Percentiles rank a stretch among this genome's conserved stretches.
These are phyloP conservation scores for Microsporum ferrugineum DNA, from an alignment of 2,329 filamentous ascomycete genomes.

Conservation along the genomic window DNA sequence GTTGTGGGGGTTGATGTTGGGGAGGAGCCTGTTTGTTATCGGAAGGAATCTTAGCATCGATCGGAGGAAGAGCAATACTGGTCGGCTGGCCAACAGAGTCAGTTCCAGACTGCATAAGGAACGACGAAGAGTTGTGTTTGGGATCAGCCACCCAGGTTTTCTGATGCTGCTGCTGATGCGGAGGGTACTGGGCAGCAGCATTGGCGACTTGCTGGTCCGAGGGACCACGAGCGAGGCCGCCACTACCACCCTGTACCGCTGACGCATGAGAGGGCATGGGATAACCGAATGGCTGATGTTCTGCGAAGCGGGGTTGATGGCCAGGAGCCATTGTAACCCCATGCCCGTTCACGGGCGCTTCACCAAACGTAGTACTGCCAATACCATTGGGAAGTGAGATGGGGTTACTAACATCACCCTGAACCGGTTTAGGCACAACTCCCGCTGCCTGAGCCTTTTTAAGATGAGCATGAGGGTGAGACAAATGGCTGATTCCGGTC, in stretches of 20 bases:
- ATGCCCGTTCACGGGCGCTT: constrained; percentile 29
- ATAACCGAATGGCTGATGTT: constrained; percentile 35
- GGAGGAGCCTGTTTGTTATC: constrained; percentile 25
- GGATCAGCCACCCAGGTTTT: constrained; percentile 34
- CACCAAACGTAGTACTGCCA: constrained; percentile 33
- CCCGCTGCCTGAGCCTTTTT: constrained; percentile 53
- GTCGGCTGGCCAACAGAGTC: constrained; percentile 31
- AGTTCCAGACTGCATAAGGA: constrained; percentile 30
- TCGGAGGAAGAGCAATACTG: constrained; percentile 33
- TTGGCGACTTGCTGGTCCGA: constrained; percentile 14
- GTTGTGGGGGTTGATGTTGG: constrained; percentile 35
- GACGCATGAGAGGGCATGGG: constrained; percentile 25
- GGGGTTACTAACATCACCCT: constrained; percentile 37
- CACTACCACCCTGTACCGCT: constrained; percentile 16
- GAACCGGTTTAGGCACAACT: constrained; percentile 31
- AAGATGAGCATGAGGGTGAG: constrained; percentile 79
- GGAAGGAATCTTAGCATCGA: constrained; percentile 35
- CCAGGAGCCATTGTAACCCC: constrained; percentile 29
- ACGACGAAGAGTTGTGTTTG: constrained; percentile 31
- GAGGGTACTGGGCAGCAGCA: constrained; percentile 20
- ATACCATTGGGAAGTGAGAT: constrained; percentile 34
- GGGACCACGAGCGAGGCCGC: constrained; percentile 32
- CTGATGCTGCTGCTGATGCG: constrained; percentile 29
- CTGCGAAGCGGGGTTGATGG: constrained; percentile 29
- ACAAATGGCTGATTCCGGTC: constrained; percentile 85